Conservation (phyloP, 2,329 filamentous ascomycete species). For the Fusarium zealandicum region DNA sequence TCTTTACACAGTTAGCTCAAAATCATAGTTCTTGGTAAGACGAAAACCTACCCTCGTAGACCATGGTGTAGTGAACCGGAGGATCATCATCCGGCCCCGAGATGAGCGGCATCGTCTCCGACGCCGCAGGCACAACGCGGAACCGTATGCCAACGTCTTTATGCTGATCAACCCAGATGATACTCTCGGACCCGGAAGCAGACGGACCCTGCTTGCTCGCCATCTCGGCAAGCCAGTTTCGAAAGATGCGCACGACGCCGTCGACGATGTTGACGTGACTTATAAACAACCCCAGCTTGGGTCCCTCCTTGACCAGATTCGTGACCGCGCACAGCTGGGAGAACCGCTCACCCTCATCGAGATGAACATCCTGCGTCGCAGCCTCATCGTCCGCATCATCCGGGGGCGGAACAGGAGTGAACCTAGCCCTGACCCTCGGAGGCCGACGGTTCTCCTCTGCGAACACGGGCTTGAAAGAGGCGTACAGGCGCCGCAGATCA, state of each 20-base stretch:
- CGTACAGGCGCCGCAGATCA: constrained; percentile 67
- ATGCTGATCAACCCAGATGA: constrained; percentile 73
- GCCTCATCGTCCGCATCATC: constrained; percentile 46
- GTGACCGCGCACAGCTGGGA: constrained; percentile 74
- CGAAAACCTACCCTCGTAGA: constrained; percentile 69
- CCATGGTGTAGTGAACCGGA: constrained; percentile 73
- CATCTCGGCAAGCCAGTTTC: constrained; percentile 69
- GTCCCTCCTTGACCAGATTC: constrained; percentile 72
- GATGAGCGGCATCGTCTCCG: constrained; percentile 60
- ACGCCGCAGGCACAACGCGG: constrained; percentile 55
- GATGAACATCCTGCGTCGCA: constrained; percentile 65
- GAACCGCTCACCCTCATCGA: constrained; percentile 76
- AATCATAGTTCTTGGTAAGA: background rate
- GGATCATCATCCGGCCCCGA: constrained; percentile 66
- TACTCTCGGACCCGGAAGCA: constrained; percentile 33
- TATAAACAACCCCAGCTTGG: constrained; percentile 66
- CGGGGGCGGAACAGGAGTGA: constrained; percentile 8
- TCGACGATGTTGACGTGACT: constrained; percentile 72
- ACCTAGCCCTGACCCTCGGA: constrained; percentile 34
- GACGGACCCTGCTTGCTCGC: constrained; percentile 28
- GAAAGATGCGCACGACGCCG: constrained; percentile 73
- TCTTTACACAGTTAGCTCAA: constrained; percentile 55
- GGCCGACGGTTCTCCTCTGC: constrained; percentile 58
- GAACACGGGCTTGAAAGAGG: constrained; percentile 71
- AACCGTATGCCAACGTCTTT: constrained; percentile 74